phyloP scores from a whole-genome alignment of 371 early-diverging fungal species.

The Mucor piriformis region DNA sequence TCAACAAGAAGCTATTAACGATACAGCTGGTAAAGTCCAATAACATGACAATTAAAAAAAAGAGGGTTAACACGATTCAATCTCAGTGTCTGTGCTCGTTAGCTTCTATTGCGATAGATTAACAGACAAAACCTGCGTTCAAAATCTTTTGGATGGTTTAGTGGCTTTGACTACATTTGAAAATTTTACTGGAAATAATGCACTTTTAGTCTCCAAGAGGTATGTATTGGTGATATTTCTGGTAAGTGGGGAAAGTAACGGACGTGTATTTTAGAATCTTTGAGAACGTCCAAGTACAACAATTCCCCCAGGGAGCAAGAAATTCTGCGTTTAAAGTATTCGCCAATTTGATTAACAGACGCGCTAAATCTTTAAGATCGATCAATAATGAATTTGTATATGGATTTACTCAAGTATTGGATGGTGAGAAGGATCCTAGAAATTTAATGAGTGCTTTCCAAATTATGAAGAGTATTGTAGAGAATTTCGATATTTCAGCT shows the following conservation, averaged over 20 bases:
- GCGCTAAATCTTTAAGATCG: constrained; percentile 39
- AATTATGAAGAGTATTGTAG: constrained; percentile 65
- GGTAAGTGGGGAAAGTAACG: too few species aligned
- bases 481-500: constrained; percentile 73
- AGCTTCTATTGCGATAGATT: constrained; percentile 80
- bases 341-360: constrained; percentile 42
- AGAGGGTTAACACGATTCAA: not conserved
- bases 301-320: constrained; percentile 62
- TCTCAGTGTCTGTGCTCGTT: constrained; percentile 64
- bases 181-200: constrained; percentile 61
- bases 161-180: constrained; percentile 61
- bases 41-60: not conserved
- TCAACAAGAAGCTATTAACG: constrained; percentile 39
- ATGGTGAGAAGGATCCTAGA: constrained; percentile 98
- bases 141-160: constrained; percentile 68
- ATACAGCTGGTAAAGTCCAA: constrained; percentile 44
- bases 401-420: constrained; percentile 87
- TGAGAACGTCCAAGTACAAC: constrained; percentile 63
- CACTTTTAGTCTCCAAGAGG: constrained; percentile 61
- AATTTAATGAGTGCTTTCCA: constrained; percentile 88
- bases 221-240: constrained; percentile 21
- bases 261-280: constrained; percentile 6
- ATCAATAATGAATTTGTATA: constrained; percentile 73
- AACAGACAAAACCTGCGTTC: constrained; percentile 75
- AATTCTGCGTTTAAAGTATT: constrained; percentile 48